Base-by-base conservation (phyloP, 2,329 filamentous ascomycete genomes). In the Hypomyces perniciosus region DNA sequence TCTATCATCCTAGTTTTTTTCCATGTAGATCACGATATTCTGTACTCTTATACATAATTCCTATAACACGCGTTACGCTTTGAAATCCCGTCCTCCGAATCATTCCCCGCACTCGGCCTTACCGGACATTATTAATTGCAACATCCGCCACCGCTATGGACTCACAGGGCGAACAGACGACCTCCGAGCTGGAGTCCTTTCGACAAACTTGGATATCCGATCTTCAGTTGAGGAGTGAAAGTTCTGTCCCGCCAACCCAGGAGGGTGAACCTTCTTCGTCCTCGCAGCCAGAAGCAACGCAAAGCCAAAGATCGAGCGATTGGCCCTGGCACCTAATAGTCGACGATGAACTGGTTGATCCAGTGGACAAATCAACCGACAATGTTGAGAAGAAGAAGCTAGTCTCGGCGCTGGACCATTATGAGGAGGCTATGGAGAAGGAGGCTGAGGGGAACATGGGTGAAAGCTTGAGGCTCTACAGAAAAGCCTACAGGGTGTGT, bases 371-470 rank as follows among this genome's bases (percentile, higher is more conserved):
- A 20, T 20, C 20, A 20, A 20, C 20, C 20, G 20, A 20, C 20
- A 20, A 20, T 20, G 20, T 20, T 20, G 20, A 20, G 20, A 20
- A 29, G 8, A 48, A 42, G 37, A 27, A 48, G 49, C 12, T 50
- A 49, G 73, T 75, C 26, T 88, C 91, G 8, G 93, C 93, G 1
- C 71, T 99, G 12, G 93, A 97, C 60, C 88, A 96, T 67, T 97
- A 93, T 62, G 93, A 97, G 66, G 83, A 81, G 64, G 93, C 92
- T 4, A 91, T 96, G 50, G 87, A 95, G 69, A 90, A 85, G 67
- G 93, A 99, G 70, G 80, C 78, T 0, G 81, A 87, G 60, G 93
- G 93, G 1, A 93, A 83, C 56, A 75, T 97, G 46, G 90, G 91
- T 5, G 92, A 97, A 56, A 97, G 92, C 64, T 67, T 99, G 50